Evolutionary conservation across 2,329 filamentous ascomycete species (phyloP).

Genomic region (Sporothrix phasma): DNA sequence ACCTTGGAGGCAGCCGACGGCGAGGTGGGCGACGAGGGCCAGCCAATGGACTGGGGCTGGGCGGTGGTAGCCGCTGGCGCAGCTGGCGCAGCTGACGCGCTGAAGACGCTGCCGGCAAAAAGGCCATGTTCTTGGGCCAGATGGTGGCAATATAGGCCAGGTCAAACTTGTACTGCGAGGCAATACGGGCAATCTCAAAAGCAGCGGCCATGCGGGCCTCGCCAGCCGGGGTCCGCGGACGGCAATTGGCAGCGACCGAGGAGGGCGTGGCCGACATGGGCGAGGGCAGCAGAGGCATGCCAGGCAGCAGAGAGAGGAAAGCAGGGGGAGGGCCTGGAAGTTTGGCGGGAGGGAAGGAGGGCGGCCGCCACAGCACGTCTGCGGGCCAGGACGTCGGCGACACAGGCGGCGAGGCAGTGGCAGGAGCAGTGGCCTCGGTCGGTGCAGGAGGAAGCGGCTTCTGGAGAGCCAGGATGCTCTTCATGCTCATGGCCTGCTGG

Average conservation of each 20-base stretch:
- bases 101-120: too few relatives aligned
- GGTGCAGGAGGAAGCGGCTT: slow-evolving; percentile 11
- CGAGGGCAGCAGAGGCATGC: slow-evolving; percentile 10
- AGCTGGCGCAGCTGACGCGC: too few relatives aligned
- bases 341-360: slow-evolving; percentile 24
- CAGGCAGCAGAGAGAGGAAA: slow-evolving; percentile 19
- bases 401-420: neutral
- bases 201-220: slow-evolving; percentile 41
- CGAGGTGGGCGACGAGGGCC: slow-evolving; percentile 9
- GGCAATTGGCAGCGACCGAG: neutral
- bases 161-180: slow-evolving; percentile 46
- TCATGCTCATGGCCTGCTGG: neutral
- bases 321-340: slow-evolving; percentile 21
- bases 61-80: neutral
- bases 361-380: slow-evolving; percentile 2
- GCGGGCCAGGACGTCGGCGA: neutral
- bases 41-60: slow-evolving; percentile 1
- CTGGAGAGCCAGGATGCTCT: neutral
- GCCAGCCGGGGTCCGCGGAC: slow-evolving; percentile 28
- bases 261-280: neutral
- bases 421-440: neutral
- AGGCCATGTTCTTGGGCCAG: slow-evolving; percentile 36
- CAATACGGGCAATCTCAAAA: slow-evolving; percentile 45
- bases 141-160: slow-evolving; percentile 50
- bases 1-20: neutral